A percentile compares a stretch with the other conserved stretches of the same genome.
Evolutionary conservation across 768 basidiomycete genomes (phyloP).

Genomic region (Pholiota microspora): DNA sequence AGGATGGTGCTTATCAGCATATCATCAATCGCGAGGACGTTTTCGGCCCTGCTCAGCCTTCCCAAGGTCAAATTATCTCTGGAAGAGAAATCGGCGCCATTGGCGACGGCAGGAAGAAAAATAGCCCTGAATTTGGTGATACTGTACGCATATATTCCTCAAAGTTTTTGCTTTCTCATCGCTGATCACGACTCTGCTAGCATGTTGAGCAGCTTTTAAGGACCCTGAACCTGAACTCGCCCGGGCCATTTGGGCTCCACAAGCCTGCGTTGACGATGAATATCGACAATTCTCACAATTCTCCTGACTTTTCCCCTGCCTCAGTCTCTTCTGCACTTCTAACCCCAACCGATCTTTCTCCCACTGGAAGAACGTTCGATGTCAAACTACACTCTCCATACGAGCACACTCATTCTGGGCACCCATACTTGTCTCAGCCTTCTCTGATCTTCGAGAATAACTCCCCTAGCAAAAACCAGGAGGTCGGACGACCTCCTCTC

Average conservation of each 20-base stretch:
- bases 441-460: constrained; percentile 39
- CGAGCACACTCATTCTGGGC: constrained; percentile 39
- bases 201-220: constrained; percentile 79
- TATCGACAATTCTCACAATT: constrained; percentile 46
- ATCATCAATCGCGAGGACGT: constrained; percentile 56
- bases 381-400: constrained; percentile 52
- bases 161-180: constrained; percentile 16
- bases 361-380: constrained; percentile 56
- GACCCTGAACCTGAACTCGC: constrained; percentile 77
- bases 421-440: constrained; percentile 45
- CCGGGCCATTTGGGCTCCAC: constrained; percentile 43
- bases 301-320: constrained; percentile 72
- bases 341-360: constrained; percentile 75
- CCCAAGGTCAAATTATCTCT: constrained; percentile 9
- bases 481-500: constrained; percentile 22
- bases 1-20: constrained; percentile 25
- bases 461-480: constrained; percentile 24
- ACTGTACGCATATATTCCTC: constrained; percentile 32
- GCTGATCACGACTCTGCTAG: constrained; percentile 16
- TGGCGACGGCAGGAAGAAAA: constrained; percentile 75
- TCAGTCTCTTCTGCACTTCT: constrained; percentile 70
- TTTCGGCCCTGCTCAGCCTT: constrained; percentile 48
- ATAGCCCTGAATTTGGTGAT: constrained; percentile 54
- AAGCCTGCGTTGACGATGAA: constrained; percentile 42
- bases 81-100: constrained; percentile 66